These are phyloP conservation scores for Telfairia occidentalis DNA, from an alignment of 331 rosid species.

Conservation along the genomic window DNA sequence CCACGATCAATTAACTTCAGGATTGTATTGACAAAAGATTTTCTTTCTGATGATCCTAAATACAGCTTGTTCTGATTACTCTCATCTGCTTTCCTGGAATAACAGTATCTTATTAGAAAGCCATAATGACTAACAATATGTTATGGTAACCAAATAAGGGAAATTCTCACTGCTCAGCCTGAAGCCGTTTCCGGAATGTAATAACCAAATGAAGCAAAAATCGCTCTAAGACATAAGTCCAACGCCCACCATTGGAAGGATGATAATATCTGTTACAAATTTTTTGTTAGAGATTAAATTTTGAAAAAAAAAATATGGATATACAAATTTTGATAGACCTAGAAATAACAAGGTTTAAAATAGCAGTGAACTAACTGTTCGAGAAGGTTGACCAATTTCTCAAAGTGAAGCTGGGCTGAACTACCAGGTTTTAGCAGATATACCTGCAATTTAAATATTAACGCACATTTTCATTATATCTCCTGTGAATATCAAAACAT, in stretches of 20 bases:
- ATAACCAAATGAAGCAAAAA: constrained; percentile 73
- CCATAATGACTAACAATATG: constrained; percentile 9
- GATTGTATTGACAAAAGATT: constrained; percentile 59
- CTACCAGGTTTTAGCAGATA: constrained; percentile 76
- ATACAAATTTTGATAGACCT: constrained; percentile 13
- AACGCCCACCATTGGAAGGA: constrained; percentile 98
- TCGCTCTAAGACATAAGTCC: constrained; percentile 85
- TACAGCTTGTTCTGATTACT: constrained; percentile 30
- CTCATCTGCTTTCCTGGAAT: constrained; percentile 37
- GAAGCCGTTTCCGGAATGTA: constrained; percentile 85
- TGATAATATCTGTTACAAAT: constrained; percentile 64
- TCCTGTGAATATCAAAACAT: not conserved
- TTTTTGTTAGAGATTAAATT: not conserved
- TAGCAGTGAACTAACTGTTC: constrained; percentile 82
- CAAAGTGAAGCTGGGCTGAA: constrained; percentile 54
- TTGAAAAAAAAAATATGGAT: constrained; percentile 1
- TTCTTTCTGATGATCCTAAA: constrained; percentile 77
- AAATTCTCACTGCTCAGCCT: constrained; percentile 68
- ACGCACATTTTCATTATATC: constrained; percentile 12
- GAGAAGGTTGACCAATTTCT: constrained; percentile 90
- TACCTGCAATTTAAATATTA: constrained; percentile 51
- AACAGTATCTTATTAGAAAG: constrained; percentile 32
- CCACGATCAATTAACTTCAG: constrained; percentile 93
- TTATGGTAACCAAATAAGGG: constrained; percentile 5
- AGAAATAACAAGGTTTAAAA: constrained; percentile 17